Conservation (phyloP, 805 yeast genomes). For the Yarrowia keelungensis region DNA sequence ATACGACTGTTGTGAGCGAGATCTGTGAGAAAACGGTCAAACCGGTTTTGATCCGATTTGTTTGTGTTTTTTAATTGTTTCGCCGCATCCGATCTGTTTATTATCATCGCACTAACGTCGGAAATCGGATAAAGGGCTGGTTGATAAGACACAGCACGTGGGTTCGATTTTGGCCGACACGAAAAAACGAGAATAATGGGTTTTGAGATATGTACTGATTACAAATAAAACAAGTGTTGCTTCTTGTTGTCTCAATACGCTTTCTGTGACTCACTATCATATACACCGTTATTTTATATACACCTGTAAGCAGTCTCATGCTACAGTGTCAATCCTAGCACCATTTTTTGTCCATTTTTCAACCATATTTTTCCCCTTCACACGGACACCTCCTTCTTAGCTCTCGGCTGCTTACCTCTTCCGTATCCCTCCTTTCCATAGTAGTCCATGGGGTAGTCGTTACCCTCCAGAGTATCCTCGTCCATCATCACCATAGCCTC, state of each 20-base stretch:
- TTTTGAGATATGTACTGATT: too few species aligned
- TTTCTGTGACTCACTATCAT: too few species aligned
- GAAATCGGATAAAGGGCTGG: background rate
- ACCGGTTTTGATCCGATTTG: too few species aligned
- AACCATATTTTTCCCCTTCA: background rate
- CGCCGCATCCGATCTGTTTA: background rate
- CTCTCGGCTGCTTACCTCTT: slow-evolving; percentile 72
- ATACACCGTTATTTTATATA: background rate
- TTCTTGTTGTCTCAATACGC: too few species aligned
- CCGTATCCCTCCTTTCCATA: slow-evolving; percentile 91
- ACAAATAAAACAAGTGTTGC: too few species aligned
- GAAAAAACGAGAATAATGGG: background rate
- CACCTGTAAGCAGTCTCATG: too few species aligned
- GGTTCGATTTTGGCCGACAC: slow-evolving; percentile 4
- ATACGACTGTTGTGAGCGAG: background rate
- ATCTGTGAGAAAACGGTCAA: too few species aligned
- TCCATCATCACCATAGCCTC: slow-evolving; percentile 91
- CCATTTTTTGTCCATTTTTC: too few species aligned
- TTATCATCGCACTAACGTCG: background rate
- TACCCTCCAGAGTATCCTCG: slow-evolving; percentile 69
- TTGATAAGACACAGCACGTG: slow-evolving; percentile 19
- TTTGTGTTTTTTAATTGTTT: background rate
- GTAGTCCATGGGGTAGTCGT: slow-evolving; percentile 91
- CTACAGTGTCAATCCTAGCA: too few species aligned
- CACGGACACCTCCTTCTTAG: background rate